These are phyloP conservation scores for Crucibulum laeve DNA, from an alignment of 768 basidiomycete species.

Conservation along the genomic window DNA sequence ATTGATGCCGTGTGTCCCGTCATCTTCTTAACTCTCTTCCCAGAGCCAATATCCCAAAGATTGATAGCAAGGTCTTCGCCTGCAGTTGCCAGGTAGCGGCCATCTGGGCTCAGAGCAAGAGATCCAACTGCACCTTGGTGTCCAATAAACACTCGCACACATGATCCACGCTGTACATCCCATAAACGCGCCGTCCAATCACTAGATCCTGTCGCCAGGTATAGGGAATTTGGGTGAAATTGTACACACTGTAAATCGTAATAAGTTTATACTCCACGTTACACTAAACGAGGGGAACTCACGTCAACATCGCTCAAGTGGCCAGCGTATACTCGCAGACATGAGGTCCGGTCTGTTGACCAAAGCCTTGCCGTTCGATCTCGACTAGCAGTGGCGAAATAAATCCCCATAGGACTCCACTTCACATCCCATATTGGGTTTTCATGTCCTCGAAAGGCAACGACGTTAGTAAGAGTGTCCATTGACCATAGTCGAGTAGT, in stretches of 20 bases:
- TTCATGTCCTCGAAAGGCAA: conserved; percentile 92
- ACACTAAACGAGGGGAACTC: too few relatives aligned
- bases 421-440: conserved; percentile 99
- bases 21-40: conserved; percentile 94
- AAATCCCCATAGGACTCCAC: conserved; percentile 98
- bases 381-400: conserved; percentile 93
- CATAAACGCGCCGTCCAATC: conserved; percentile 95
- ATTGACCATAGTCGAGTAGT: conserved; percentile 92
- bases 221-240: conserved; percentile 97
- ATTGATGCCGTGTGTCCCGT: conserved; percentile 87
- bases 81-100: conserved; percentile 88
- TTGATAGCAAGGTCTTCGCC: conserved; percentile 92
- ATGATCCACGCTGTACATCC: conserved; percentile 96
- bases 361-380: conserved; percentile 94
- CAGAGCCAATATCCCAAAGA: conserved; percentile 96
- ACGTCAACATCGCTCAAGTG: conserved; percentile 98
- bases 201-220: conserved; percentile 94
- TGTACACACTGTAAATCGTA: conserved; percentile 65
- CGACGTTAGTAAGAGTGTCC: conserved; percentile 90
- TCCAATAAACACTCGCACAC: conserved; percentile 92
- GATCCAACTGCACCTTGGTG: conserved; percentile 87
- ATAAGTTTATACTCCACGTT: conserved; percentile 3
- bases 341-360: conserved; percentile 88
- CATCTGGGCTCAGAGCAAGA: conserved; percentile 90
- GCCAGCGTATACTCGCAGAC: conserved; percentile 89